Base-by-base conservation (phyloP, 179 eudicot genomes). In the Beta macrorhiza region DNA sequence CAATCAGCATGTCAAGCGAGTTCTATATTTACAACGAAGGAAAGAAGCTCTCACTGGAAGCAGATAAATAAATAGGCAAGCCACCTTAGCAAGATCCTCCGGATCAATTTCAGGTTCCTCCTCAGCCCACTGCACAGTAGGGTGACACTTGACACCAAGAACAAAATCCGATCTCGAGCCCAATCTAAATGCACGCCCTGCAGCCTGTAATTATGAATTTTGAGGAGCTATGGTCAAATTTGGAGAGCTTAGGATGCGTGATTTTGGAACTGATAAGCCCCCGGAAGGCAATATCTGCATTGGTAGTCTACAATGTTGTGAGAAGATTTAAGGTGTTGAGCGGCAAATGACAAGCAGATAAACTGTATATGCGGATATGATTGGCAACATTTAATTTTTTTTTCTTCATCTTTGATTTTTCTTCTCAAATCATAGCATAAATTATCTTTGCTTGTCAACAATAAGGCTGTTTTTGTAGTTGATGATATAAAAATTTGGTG, bases 141-240 rank as follows among this genome's bases (percentile, higher is more conserved):
- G 97, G 81, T 90, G 93, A 79, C 91, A 84, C 42, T 82, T 89
- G 17, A 86, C 90, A 82, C 81, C 92, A 75, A 91, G 85, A 84
- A 89, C 67, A 83, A 92, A 92, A 53, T 85, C 94, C n/a, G 94
- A 71, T 76, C 79, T 85, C 45, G 92, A 82, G 59, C 90, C 90
- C 67, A 84, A 81, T 79, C 91, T 87, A 74, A 76, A 76, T 68
- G 97, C 94, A 77, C 91, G 88, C 80, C 91, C 91, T 4, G 97
- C 97, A 72, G 94, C 94, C 97, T 92, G 94, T 91, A 84, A 88
- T 89, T 83, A 81, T 84, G 86, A 88, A 82, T 87, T 88, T 85
- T 64, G 77, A 86, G 89, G 87, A 89, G 84, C 85, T 45, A n/a
- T 83, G 85, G 80, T 91, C 81, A 84, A 82, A 83, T 84, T 90